Evolutionary conservation across 306 rosid species (phyloP), one percentile per base, ranked within the genome.

Genomic region (Corylus heterophylla): DNA sequence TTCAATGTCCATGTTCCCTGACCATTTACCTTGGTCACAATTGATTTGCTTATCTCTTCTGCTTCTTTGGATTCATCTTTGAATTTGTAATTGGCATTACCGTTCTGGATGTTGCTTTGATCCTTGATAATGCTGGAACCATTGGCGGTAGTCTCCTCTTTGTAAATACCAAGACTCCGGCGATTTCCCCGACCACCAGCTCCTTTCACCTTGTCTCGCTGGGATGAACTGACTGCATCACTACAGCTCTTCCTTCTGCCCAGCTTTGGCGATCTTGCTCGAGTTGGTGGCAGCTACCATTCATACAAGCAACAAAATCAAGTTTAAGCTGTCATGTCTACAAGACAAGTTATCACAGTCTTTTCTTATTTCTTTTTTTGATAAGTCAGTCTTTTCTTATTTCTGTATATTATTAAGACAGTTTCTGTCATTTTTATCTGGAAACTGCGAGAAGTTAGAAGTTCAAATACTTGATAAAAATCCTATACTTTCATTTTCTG

Each of bases 211-310:
- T 82, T 80, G 74, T 62, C 76, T 77, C 78, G 83, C 44, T 75
- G 84, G 63, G 87, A 79, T 80, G 71, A 63, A 76, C 75, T 75
- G 78, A 78, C 81, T 5, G 87, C 77, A 71, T 86, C 87, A 51
- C 67, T 81, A 84, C 76, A 81, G 84, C 90, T 89, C 89, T 93
- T 96, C 77, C 90, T 89, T 73, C 97, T 86, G 73, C 99, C 98
- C 76, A 96, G 91, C 86, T 93, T 96, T 73, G 99, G 98, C 54
- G 99, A 93, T 86, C 89, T 96, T 52, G 97, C 97, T 56, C 99
- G 98, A 44, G 99, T 93, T 4, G 99, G 94, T 73, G 99, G 98
- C 52, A 77, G 89, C 98, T 96, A 89, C 44, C 73, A 88, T 52
- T 9, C 44, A 74, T 74, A 63, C 76, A 82, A 51, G 76, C 64